phyloP scores from a whole-genome alignment of 352 stramenopile species.

The Chrysophaeum taylorii region DNA sequence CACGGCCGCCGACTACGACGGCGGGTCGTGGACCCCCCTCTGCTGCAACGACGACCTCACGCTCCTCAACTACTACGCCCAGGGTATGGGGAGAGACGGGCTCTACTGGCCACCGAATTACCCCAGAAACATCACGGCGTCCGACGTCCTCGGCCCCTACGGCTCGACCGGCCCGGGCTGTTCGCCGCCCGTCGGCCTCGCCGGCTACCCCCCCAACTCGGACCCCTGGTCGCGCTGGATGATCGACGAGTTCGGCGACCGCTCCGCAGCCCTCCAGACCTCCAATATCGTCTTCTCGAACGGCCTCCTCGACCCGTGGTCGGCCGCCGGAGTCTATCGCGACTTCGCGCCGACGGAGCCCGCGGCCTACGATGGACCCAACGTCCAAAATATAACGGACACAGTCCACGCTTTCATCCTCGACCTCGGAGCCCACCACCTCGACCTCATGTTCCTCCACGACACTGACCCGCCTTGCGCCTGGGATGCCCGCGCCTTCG shows the following conservation, averaged over 20 bases:
- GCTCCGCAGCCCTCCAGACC: slow-evolving; percentile 42
- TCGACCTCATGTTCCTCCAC: slow-evolving; percentile 81
- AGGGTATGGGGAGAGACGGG: slow-evolving; percentile 35
- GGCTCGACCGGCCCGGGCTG: slow-evolving; percentile 15
- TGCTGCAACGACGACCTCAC: slow-evolving; percentile 49
- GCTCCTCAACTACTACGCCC: slow-evolving; percentile 32
- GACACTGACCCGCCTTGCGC: slow-evolving; percentile 55
- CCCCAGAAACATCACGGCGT: slow-evolving; percentile 25
- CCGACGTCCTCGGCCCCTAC: slow-evolving; percentile 1
- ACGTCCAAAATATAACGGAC: slow-evolving; percentile 33
- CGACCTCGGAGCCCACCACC: slow-evolving; percentile 54
- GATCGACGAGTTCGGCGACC: slow-evolving; percentile 31
- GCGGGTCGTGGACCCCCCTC: slow-evolving; percentile 34
- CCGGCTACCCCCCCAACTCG: slow-evolving; percentile 34
- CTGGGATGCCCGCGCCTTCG: slow-evolving; percentile 28
- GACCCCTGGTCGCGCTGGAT: slow-evolving; percentile 37
- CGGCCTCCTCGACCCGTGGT: slow-evolving; percentile 81
- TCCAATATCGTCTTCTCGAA: slow-evolving; percentile 92
- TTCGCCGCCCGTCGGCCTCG: slow-evolving; percentile 22
- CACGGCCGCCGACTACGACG: slow-evolving; percentile 23
- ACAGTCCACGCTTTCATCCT: slow-evolving; percentile 35
- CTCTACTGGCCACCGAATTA: slow-evolving; percentile 41
- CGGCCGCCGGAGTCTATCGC: slow-evolving; percentile 62
- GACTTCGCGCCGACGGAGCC: slow-evolving; percentile 37
- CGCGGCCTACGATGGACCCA: neutral